phyloP scores from a whole-genome alignment of 176 grass and related monocot genomes.

The Thinopyrum elongatum region DNA sequence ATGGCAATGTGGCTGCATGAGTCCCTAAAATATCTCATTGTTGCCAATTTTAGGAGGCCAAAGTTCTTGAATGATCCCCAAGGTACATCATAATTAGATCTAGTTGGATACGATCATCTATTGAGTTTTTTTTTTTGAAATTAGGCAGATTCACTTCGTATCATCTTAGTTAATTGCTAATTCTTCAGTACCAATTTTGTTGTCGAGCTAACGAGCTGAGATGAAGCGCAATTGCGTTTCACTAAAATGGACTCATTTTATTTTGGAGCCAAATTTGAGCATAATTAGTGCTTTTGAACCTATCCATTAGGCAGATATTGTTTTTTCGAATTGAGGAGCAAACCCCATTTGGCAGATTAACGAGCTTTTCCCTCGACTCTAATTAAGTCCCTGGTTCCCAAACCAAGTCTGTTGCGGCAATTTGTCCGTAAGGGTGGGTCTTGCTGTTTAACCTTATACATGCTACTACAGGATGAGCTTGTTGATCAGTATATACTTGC shows the following conservation, averaged over 20 bases:
- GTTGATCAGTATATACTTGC: not conserved
- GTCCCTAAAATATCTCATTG: not conserved
- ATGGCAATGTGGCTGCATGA: not conserved
- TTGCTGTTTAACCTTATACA: not conserved
- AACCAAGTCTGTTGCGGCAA: not conserved
- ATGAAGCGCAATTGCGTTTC: not conserved
- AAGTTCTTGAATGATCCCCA: constrained; percentile 2
- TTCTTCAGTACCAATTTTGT: not conserved
- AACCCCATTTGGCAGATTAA: not conserved
- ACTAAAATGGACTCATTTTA: not conserved
- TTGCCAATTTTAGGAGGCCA: not conserved
- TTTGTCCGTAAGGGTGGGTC: not conserved
- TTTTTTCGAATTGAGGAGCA: not conserved
- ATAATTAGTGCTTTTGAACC: not conserved
- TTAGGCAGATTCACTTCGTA: not conserved
- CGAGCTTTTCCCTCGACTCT: not conserved
- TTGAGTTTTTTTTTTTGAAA: not conserved
- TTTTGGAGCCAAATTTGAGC: not conserved
- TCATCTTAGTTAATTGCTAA: not conserved
- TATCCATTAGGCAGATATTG: not conserved
- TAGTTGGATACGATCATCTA: not conserved
- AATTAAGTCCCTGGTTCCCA: not conserved
- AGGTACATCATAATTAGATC: not conserved
- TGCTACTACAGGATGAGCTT: not conserved
- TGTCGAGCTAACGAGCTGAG: not conserved